These are phyloP conservation scores for Brassica hybrid DNA, from an alignment of 441 rosid genomes.

Conservation along the genomic window DNA sequence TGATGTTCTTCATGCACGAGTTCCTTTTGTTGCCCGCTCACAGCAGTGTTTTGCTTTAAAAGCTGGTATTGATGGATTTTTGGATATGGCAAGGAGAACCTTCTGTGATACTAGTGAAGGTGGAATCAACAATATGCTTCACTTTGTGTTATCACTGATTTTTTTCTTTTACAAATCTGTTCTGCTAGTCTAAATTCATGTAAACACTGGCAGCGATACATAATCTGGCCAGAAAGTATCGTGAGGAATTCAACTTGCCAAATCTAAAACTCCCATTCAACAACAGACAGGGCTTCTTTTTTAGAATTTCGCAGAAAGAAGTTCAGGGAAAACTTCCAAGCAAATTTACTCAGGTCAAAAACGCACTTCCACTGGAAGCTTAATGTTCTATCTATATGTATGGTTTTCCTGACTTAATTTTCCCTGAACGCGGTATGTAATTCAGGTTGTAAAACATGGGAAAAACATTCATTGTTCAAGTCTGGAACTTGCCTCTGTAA, in stretches of 20 bases:
- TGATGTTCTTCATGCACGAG: constrained; percentile 97
- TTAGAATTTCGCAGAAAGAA: constrained; percentile 90
- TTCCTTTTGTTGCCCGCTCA: constrained; percentile 95
- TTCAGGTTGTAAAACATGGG: constrained; percentile 89
- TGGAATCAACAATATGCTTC: constrained; percentile 43
- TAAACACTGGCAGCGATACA: constrained; percentile 75
- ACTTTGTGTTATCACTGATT: constrained; percentile 21
- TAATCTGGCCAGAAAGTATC: constrained; percentile 88
- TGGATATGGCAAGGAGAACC: constrained; percentile 94
- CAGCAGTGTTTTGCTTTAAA: constrained; percentile 99
- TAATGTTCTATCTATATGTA: constrained; percentile 32
- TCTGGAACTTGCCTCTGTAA: constrained; percentile 95
- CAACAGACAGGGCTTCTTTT: constrained; percentile 94
- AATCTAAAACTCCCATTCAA: constrained; percentile 96
- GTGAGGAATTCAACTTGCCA: constrained; percentile 88
- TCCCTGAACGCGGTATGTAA: constrained; percentile 36
- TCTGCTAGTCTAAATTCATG: constrained; percentile 31
- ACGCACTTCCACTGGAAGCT: constrained; percentile 21
- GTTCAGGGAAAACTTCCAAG: constrained; percentile 89
- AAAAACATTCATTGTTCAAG: constrained; percentile 93
- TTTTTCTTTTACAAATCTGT: constrained; percentile 28
- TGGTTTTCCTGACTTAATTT: constrained; percentile 40
- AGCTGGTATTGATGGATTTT: constrained; percentile 93
- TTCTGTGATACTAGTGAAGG: constrained; percentile 99
- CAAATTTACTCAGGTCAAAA: constrained; percentile 90